These are phyloP conservation scores for Carex pumila DNA, from an alignment of 176 grass and related monocot genomes.

Conservation along the genomic window DNA sequence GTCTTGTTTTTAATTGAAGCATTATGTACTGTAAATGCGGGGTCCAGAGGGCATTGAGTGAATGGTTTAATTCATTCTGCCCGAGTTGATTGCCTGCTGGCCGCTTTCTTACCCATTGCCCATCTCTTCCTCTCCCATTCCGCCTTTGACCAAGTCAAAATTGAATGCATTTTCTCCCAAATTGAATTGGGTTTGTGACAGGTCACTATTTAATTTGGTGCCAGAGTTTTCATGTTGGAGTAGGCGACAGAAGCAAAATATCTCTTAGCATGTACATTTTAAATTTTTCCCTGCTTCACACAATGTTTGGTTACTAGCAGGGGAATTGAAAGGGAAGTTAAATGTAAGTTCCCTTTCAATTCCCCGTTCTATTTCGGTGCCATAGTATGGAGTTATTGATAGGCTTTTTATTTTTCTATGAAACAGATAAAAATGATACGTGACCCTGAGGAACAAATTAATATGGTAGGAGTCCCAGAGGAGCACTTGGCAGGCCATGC, in stretches of 20 bases:
- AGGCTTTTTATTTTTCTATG: neutral
- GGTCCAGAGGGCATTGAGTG: no score
- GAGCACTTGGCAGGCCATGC: conserved; percentile 71
- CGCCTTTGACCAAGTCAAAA: no score
- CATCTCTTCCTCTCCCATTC: no score
- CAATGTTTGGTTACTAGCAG: neutral
- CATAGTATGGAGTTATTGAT: neutral
- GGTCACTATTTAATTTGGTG: neutral
- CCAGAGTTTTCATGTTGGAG: neutral
- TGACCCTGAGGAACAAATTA: conserved; percentile 63
- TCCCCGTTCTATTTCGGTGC: no score
- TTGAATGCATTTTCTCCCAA: no score
- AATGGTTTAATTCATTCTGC: no score
- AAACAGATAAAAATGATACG: conserved; percentile 64
- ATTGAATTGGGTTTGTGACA: neutral
- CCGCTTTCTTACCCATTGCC: no score
- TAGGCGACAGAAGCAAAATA: neutral
- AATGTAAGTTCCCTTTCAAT: neutral
- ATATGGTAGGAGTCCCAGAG: conserved; percentile 79
- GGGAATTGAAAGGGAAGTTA: neutral
- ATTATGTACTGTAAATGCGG: no score
- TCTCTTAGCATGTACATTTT: neutral
- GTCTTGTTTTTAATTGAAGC: no score
- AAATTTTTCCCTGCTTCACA: neutral
- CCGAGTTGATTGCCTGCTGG: no score